Evolutionary conservation across 768 basidiomycete species (phyloP).

Genomic region (Boletus pseudopeckii): DNA sequence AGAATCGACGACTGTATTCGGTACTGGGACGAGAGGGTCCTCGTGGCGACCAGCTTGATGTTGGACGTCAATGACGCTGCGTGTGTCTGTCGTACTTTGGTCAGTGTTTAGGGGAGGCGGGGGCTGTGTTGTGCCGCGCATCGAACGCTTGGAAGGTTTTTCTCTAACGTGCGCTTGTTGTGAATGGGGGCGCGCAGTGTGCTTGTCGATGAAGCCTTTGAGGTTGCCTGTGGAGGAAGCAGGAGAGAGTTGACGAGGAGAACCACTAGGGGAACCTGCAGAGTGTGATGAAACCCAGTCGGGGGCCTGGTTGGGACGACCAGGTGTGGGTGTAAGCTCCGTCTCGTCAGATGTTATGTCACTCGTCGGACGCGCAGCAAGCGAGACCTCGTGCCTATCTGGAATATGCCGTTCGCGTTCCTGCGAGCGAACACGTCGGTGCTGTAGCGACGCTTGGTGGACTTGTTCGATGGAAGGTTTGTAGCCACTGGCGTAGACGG

Average conservation of each 20-base stretch:
- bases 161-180: conserved; percentile 4
- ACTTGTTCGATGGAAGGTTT: conserved; percentile 17
- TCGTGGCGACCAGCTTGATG: conserved; percentile 21
- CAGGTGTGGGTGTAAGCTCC: conserved; percentile 28
- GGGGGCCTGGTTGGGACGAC: conserved; percentile 4
- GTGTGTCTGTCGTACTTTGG: conserved; percentile 9
- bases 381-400: conserved; percentile 32
- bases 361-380: conserved; percentile 30
- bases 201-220: conserved; percentile 26
- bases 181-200: background rate
- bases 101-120: conserved; percentile 27
- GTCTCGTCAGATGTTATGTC: conserved; percentile 25
- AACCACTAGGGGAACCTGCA: conserved; percentile 5
- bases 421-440: conserved; percentile 31
- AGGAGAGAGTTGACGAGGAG: conserved; percentile 27
- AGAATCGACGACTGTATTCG: conserved; percentile 19
- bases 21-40: conserved; percentile 4
- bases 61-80: conserved; percentile 8
- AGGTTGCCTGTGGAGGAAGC: conserved; percentile 33
- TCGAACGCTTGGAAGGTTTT: conserved; percentile 24
- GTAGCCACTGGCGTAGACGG: background rate
- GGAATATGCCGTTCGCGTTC: conserved; percentile 27
- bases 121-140: conserved; percentile 29
- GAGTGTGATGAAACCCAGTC: conserved; percentile 18
- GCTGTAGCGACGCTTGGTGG: conserved; percentile 18